Conservation (phyloP, 495 filamentous ascomycete species). For the Lasiosphaeria miniovina region DNA sequence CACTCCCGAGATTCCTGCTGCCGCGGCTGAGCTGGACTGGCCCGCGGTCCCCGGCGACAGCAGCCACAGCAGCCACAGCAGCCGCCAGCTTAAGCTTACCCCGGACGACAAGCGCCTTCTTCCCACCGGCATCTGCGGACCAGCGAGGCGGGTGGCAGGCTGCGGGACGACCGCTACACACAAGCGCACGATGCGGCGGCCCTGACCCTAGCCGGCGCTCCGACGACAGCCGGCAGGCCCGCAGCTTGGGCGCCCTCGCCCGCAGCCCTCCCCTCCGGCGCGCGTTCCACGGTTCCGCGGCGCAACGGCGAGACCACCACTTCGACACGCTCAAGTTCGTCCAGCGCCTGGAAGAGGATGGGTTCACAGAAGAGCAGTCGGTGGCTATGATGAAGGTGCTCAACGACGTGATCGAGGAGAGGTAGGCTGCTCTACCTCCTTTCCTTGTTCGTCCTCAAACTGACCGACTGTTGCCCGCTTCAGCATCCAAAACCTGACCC, state of each 20-base stretch:
- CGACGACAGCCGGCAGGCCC: background rate
- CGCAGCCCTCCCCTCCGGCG: conserved; percentile 33
- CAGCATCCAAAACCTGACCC: conserved; percentile 93
- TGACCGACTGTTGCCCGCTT: background rate
- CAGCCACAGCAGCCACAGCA: conserved; percentile 3
- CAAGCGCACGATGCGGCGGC: background rate
- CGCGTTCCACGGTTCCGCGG: conserved; percentile 68
- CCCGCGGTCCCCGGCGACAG: conserved; percentile 15
- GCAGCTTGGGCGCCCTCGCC: conserved; percentile 14
- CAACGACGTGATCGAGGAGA: conserved; percentile 96
- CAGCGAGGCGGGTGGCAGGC: conserved; percentile 9
- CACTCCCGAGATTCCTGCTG: conserved; percentile 52
- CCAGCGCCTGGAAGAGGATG: conserved; percentile 81
- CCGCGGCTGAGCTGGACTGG: conserved; percentile 52
- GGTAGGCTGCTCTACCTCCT: conserved; percentile 36
- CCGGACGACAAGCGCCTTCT: conserved; percentile 11
- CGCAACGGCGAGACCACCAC: conserved; percentile 74
- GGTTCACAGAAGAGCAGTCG: conserved; percentile 92
- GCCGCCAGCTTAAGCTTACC: conserved; percentile 6
- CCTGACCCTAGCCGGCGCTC: background rate
- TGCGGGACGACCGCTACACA: conserved; percentile 15
- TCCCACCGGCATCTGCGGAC: conserved; percentile 15
- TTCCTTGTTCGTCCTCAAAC: background rate
- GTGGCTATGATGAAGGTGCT: conserved; percentile 97
- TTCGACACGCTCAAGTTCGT: conserved; percentile 99